A percentile compares a stretch with the other conserved stretches of the same genome.
phyloP scores from a whole-genome alignment of 257 asterid genomes.

The Scutellaria baicalensis region DNA sequence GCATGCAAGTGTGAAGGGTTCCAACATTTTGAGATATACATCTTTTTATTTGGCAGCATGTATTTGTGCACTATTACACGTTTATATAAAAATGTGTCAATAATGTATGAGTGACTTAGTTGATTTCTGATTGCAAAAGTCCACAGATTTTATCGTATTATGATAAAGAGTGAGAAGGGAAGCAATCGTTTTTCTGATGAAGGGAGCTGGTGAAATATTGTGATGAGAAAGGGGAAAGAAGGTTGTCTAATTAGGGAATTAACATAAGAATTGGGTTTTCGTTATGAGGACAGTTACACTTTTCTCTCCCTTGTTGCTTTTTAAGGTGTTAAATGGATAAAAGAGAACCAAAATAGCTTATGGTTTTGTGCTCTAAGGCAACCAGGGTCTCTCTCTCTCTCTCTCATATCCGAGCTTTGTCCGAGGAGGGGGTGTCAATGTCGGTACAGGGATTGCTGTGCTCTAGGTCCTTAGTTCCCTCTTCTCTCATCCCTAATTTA shows the following conservation, averaged over 20 bases:
- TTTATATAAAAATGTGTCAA: too few species aligned
- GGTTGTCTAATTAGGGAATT: not conserved
- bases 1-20: too few species aligned
- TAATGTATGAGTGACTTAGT: too few species aligned
- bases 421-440: not conserved
- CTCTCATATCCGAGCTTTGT: not conserved
- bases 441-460: not conserved
- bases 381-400: not conserved
- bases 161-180: not conserved
- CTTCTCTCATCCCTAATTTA: not conserved
- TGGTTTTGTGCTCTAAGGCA: not conserved
- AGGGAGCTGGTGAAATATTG: not conserved
- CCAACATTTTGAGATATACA: too few species aligned
- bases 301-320: not conserved
- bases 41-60: too few species aligned
- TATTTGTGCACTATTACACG: too few species aligned
- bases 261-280: not conserved
- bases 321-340: not conserved
- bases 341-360: not conserved
- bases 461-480: not conserved
- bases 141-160: too few species aligned
- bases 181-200: not conserved
- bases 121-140: too few species aligned
- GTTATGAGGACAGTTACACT: not conserved
- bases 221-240: not conserved